Evolutionary conservation across 441 rosid genomes (phyloP), one percentile per base, ranked within the genome.

Genomic region (Heliophila coronopifolia): DNA sequence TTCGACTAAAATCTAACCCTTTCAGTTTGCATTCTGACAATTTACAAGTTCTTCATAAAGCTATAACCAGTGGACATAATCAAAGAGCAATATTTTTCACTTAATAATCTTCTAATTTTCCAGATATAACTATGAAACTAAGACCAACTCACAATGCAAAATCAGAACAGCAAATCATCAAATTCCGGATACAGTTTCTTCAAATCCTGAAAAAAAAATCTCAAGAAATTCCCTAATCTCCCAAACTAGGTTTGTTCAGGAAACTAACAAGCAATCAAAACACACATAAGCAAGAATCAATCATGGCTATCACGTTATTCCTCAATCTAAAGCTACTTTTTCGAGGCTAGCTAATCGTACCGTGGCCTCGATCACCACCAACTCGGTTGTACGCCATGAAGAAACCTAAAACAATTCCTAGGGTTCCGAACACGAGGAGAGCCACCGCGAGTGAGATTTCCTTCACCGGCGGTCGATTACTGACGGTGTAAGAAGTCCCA

Each of bases 401-500:
- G 62, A 56, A 37, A 8, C 93, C 96, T 12, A 73, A 50, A 27
- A 87, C 54, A 71, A 91, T 82, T 37, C 80, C 90, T 36, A 79
- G 43, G 24, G 90, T 68, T 37, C 98, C 98, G 54, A 83, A 84
- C 18, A 91, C 78, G 58, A 91, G 94, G 24, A 91, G 85, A 50
- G 93, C 74, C 39, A 91, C 67, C 48, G 96, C 96, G 9, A 91
- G 83, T 13, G 79, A 79, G 79, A 91, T 87, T 93, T 91, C 98
- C 71, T 84, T 91, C 39, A 82, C 70, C 13, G 98, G 98, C 14
- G 98, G 96, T 14, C 88, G 74, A 56, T 75, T 83, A 68, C 75
- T 81, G 61, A 80, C 70, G n/a, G 80, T 51, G 63, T 86, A 83
- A 1, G 89, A 61, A 8, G 70, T 71, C 47, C 61, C 98, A 50